Evolutionary conservation across 805 yeast species (phyloP), one percentile per base, ranked within the genome.

Genomic region (Maudiozyma barnettii): DNA sequence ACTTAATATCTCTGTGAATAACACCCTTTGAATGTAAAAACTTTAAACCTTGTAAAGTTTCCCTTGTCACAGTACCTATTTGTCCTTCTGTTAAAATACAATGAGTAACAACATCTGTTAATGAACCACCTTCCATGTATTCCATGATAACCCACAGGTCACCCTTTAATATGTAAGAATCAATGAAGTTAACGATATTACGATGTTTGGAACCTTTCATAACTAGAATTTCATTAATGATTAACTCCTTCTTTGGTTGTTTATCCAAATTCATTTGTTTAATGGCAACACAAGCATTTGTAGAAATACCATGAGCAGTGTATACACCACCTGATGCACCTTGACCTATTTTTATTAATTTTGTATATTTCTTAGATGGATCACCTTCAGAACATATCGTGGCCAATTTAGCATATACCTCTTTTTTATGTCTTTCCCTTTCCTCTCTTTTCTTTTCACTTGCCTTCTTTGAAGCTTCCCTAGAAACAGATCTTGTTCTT

Each of bases 251-350:
- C 71, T 90, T 86, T 8, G 98, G 98, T 66, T 93, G 99, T 57
- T 83, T 84, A 55, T 86, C 95, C 46, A 93, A 69, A 58, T 88
- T 88, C 95, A 93, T 93, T 70, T 93, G 97, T 64, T 93, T 93
- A 56, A 93, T 86, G 8, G 99, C 99, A 36, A 93, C 97, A 44
- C 79, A 73, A 29, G 70, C 69, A 47, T 72, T 71, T 20, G 74
- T 72, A 16, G 75, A 74, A 31, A 67, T 61, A 54, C 81, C 84
- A 56, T 81, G 78, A 0, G 97, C 97, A 29, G 93, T 87, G 59
- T 82, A 93, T 29, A 93, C 99, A 37, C 95, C 95, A 46, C 99
- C 99, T 14, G 95, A 83, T 0, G 99, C 99, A 60, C 99, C 99
- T 69, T 93, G 99, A 1, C 99, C 99, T 53, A 93, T 83, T 64